phyloP scores from a whole-genome alignment of 1,284 basidiomycete genomes.

The Earliella scabrosa region DNA sequence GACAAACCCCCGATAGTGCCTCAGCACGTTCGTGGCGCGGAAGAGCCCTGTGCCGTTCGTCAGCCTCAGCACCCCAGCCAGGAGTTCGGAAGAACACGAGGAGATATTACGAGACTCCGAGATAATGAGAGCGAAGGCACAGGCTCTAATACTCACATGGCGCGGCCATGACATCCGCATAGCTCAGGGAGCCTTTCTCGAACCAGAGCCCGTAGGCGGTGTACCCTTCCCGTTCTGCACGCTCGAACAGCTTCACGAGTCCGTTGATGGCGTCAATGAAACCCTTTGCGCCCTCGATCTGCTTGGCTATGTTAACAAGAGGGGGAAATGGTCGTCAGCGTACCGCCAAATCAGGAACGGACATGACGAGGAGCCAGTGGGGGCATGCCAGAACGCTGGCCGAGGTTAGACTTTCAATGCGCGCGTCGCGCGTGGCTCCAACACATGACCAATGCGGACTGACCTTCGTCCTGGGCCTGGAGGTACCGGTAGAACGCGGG shows the following conservation, averaged over 20 bases:
- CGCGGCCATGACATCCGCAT: slow-evolving; percentile 72
- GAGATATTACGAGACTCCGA: too few relatives aligned
- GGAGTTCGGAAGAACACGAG: too few relatives aligned
- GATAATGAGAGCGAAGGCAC: too few relatives aligned
- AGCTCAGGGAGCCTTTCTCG: slow-evolving; percentile 58
- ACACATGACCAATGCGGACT: background rate
- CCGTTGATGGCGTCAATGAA: slow-evolving; percentile 58
- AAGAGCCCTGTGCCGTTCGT: slow-evolving; percentile 72
- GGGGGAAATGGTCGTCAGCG: background rate
- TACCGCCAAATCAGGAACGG: too few relatives aligned
- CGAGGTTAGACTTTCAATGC: too few relatives aligned
- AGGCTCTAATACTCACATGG: slow-evolving; percentile 78
- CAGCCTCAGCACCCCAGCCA: too few relatives aligned
- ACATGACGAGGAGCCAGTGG: too few relatives aligned
- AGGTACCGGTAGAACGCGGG: slow-evolving; percentile 82
- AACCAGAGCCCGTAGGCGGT: slow-evolving; percentile 60
- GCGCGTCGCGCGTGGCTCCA: too few relatives aligned
- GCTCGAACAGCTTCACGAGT: slow-evolving; percentile 62
- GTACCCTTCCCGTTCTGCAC: slow-evolving; percentile 52
- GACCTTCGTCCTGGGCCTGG: slow-evolving; percentile 66
- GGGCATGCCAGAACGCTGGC: too few relatives aligned
- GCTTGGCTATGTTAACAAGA: slow-evolving; percentile 41
- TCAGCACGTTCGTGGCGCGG: slow-evolving; percentile 66
- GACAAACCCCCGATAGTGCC: slow-evolving; percentile 71
- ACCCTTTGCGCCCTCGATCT: slow-evolving; percentile 60